Conservation (phyloP, 2,329 filamentous ascomycete genomes). For the Clonostachys sp. region DNA sequence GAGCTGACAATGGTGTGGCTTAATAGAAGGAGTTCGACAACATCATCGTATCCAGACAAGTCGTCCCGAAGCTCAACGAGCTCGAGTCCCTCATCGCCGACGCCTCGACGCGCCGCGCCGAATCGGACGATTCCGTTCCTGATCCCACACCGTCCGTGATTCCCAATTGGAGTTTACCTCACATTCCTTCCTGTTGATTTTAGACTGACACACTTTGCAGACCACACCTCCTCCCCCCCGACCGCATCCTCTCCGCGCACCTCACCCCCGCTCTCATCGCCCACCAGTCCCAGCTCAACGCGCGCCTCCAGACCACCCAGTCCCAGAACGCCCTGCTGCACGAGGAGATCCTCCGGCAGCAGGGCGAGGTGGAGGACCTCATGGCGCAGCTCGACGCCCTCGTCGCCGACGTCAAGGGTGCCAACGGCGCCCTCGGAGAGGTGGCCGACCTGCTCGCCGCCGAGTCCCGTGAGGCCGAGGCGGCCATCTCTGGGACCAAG, state of each 20-base stretch:
- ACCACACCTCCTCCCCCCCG: conserved; percentile 52
- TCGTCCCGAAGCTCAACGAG: conserved; percentile 54
- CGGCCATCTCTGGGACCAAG: conserved; percentile 8
- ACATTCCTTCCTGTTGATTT: no score
- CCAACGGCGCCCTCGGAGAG: conserved; percentile 40
- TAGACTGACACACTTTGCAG: conserved; percentile 15
- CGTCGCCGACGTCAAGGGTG: conserved; percentile 49
- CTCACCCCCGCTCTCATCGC: conserved; percentile 44
- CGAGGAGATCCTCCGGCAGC: conserved; percentile 46
- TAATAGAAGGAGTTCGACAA: conserved; percentile 49
- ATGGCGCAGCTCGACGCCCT: conserved; percentile 43
- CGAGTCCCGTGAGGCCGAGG: conserved; percentile 42
- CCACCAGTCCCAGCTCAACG: conserved; percentile 53
- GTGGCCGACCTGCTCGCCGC: conserved; percentile 41
- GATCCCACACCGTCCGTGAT: no score
- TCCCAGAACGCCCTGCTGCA: conserved; percentile 50
- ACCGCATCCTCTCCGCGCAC: conserved; percentile 48
- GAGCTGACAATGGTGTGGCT: background rate
- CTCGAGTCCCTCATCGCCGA: conserved; percentile 51
- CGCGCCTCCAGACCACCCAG: conserved; percentile 50
- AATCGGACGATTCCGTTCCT: conserved; percentile 5
- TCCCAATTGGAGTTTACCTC: no score
- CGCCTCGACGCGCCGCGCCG: conserved; percentile 32
- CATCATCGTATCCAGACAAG: conserved; percentile 44
- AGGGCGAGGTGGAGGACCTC: conserved; percentile 47